These are phyloP conservation scores for Cynara cardunculus DNA, from an alignment of 129 eudicot genomes.

Conservation along the genomic window DNA sequence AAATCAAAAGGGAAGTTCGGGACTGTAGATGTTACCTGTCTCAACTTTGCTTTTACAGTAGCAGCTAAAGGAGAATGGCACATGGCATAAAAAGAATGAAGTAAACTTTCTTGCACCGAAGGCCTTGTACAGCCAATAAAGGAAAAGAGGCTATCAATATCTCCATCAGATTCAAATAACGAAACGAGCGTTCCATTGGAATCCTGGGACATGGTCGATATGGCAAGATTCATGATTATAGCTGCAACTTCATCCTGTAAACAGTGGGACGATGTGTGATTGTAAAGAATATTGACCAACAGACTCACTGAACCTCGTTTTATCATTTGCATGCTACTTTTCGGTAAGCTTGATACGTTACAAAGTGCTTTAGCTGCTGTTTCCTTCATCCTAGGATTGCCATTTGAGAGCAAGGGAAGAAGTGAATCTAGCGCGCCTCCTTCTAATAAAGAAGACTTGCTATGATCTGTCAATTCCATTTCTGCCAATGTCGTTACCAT, in stretches of 20 bases:
- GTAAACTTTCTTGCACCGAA: constrained; percentile 48
- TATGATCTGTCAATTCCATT: constrained; percentile 64
- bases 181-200: constrained; percentile 20
- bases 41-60: constrained; percentile 42
- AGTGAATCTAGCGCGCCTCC: constrained; percentile 47
- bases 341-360: constrained; percentile 51
- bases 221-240: constrained; percentile 53
- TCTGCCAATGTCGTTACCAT: constrained; percentile 67
- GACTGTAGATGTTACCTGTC: constrained; percentile 38
- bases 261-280: constrained; percentile 42
- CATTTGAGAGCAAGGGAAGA: constrained; percentile 37
- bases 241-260: constrained; percentile 57
- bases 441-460: constrained; percentile 53
- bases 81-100: constrained; percentile 52
- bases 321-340: constrained; percentile 53
- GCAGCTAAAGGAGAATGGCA: constrained; percentile 52
- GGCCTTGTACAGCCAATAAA: constrained; percentile 33
- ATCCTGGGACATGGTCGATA: constrained; percentile 40
- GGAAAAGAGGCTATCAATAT: constrained; percentile 43
- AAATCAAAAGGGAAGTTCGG: background rate
- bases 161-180: constrained; percentile 53
- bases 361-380: constrained; percentile 54
- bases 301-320: constrained; percentile 39
- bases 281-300: constrained; percentile 51
- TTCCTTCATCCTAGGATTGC: constrained; percentile 43